Percentiles rank a stretch among this genome's conserved stretches.
These are phyloP conservation scores for Triangularia verruculosa DNA, from an alignment of 2,329 filamentous ascomycete species.

Conservation along the genomic window DNA sequence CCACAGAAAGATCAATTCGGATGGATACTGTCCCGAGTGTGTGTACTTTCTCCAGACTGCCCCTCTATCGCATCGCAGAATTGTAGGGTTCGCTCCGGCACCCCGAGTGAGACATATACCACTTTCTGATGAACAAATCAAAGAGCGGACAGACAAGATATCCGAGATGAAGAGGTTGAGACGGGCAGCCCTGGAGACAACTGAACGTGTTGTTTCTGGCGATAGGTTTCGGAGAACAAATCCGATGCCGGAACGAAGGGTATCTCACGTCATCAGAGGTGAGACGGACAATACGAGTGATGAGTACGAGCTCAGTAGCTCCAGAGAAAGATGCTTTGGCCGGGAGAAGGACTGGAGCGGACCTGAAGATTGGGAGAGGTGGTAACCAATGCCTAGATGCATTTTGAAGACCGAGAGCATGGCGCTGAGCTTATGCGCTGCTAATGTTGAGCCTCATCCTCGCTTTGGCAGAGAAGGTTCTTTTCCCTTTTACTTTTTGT, in stretches of 20 bases:
- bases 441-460: too few relatives aligned
- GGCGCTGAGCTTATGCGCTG: too few relatives aligned
- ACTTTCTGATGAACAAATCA: not conserved
- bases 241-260: not conserved
- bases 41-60: not conserved
- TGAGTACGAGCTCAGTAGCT: not conserved
- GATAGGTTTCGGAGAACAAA: not conserved
- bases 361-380: not conserved
- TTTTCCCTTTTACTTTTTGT: too few relatives aligned
- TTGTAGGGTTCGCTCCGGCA: not conserved
- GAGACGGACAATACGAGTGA: not conserved
- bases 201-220: not conserved
- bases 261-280: not conserved
- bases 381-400: too few relatives aligned
- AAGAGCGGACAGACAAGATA: not conserved
- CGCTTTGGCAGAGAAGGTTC: too few relatives aligned
- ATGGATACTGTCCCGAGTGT: not conserved
- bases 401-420: too few relatives aligned
- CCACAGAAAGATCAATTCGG: not conserved
- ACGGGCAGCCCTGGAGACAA: not conserved
- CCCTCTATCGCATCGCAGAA: not conserved
- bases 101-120: not conserved
- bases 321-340: not conserved
- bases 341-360: not conserved
- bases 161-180: not conserved